phyloP scores from a whole-genome alignment of 805 yeast species.

The Suhomyces sp. region DNA sequence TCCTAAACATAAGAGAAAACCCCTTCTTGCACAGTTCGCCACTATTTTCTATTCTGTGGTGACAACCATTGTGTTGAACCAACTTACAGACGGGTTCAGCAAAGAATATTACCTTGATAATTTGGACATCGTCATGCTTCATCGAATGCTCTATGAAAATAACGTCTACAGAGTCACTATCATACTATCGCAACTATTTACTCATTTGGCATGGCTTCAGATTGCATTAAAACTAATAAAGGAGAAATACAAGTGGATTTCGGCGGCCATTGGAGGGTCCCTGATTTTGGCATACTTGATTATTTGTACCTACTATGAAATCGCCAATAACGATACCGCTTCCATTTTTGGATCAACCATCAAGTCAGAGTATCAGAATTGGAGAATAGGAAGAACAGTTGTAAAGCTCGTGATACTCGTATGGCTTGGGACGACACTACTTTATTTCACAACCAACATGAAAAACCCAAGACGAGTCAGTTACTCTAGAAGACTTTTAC shows the following conservation, averaged over 20 bases:
- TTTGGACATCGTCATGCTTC: constrained; percentile 50
- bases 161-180: constrained; percentile 38
- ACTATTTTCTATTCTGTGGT: constrained; percentile 56
- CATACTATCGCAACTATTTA: constrained; percentile 42
- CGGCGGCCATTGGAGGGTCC: constrained; percentile 22
- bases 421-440: constrained; percentile 35
- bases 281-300: constrained; percentile 17
- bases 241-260: constrained; percentile 25
- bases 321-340: constrained; percentile 7
- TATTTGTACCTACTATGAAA: constrained; percentile 14
- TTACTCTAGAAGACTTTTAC: constrained; percentile 45
- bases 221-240: constrained; percentile 32
- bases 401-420: constrained; percentile 27
- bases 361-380: constrained; percentile 4
- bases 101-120: constrained; percentile 52
- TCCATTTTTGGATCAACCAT: constrained; percentile 12
- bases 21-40: constrained; percentile 55
- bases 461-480: constrained; percentile 41
- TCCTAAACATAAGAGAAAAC: constrained; percentile 51
- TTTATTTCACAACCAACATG: constrained; percentile 35
- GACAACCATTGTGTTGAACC: constrained; percentile 50
- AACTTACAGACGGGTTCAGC: constrained; percentile 46
- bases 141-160: constrained; percentile 36
- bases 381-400: constrained; percentile 29
- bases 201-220: constrained; percentile 57